Conservation (phyloP, 352 stramenopile genomes). For the Pythium utonaiense region DNA sequence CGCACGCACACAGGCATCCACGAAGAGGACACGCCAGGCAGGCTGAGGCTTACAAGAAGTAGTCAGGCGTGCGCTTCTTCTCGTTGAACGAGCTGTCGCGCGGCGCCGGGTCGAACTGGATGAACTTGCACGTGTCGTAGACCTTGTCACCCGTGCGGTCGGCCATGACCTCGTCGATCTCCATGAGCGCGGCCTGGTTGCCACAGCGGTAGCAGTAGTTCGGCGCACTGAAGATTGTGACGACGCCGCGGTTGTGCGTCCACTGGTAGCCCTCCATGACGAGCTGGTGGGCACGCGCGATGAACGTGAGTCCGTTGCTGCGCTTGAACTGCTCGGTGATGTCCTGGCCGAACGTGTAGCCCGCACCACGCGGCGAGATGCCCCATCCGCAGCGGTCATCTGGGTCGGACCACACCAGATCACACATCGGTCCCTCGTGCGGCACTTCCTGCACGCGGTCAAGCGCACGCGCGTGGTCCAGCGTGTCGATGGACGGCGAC, state of each 20-base stretch:
- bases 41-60: slow-evolving; percentile 79
- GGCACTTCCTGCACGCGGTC: slow-evolving; percentile 87
- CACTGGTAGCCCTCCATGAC: slow-evolving; percentile 95
- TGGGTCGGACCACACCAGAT: slow-evolving; percentile 87
- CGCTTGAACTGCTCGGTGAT: slow-evolving; percentile 90
- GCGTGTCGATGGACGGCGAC: slow-evolving; percentile 84
- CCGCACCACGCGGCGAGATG: slow-evolving; percentile 80
- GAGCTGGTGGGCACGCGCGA: slow-evolving; percentile 85
- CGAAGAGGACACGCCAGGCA: neutral
- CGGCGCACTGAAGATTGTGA: slow-evolving; percentile 91
- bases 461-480: slow-evolving; percentile 81
- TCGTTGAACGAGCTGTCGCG: slow-evolving; percentile 91
- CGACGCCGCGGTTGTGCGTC: slow-evolving; percentile 89
- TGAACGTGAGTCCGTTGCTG: slow-evolving; percentile 87
- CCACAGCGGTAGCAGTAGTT: slow-evolving; percentile 96
- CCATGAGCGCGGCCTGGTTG: slow-evolving; percentile 95
- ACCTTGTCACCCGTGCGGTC: slow-evolving; percentile 87
- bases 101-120: slow-evolving; percentile 89
- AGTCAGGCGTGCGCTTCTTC: slow-evolving; percentile 90
- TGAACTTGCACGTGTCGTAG: slow-evolving; percentile 92
- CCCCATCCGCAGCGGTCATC: slow-evolving; percentile 86
- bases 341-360: slow-evolving; percentile 87
- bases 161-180: slow-evolving; percentile 91
- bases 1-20: neutral
- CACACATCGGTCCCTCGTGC: slow-evolving; percentile 86